A percentile compares a stretch with the other conserved stretches of the same genome.
phyloP scores from a whole-genome alignment of 202 grass and related monocot species.

The Digitaria exilis region DNA sequence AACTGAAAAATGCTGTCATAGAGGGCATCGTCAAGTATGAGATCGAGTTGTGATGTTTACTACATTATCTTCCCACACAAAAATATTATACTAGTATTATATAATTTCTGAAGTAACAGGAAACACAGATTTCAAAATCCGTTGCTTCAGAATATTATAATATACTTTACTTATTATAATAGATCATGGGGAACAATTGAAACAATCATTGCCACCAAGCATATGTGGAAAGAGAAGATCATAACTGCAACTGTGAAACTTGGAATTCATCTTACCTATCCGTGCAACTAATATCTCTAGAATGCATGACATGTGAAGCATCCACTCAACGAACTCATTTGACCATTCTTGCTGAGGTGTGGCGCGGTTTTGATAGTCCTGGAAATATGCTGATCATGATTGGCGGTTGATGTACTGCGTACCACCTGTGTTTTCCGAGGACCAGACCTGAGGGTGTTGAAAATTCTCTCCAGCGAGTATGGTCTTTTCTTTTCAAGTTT shows the following conservation, averaged over 20 bases:
- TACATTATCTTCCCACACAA: background rate
- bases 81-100: background rate
- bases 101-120: background rate
- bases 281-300: conserved; percentile 26
- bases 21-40: background rate
- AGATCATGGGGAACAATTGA: background rate
- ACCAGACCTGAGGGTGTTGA: conserved; percentile 55
- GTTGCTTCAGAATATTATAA: background rate
- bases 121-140: background rate
- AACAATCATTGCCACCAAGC: background rate
- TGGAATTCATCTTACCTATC: conserved; percentile 36
- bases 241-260: background rate
- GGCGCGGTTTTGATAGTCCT: conserved; percentile 46
- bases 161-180: conserved; percentile 2
- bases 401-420: conserved; percentile 31
- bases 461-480: conserved; percentile 73
- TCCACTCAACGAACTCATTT: conserved; percentile 60
- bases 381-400: conserved; percentile 48
- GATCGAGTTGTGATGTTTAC: background rate
- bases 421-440: conserved; percentile 60
- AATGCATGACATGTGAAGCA: conserved; percentile 78
- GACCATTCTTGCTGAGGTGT: conserved; percentile 54
- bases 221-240: background rate
- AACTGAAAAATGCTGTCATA: background rate
- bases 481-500: conserved; percentile 74